phyloP scores from a whole-genome alignment of 2,329 filamentous ascomycete species.

The Pseudocercospora fuligena region DNA sequence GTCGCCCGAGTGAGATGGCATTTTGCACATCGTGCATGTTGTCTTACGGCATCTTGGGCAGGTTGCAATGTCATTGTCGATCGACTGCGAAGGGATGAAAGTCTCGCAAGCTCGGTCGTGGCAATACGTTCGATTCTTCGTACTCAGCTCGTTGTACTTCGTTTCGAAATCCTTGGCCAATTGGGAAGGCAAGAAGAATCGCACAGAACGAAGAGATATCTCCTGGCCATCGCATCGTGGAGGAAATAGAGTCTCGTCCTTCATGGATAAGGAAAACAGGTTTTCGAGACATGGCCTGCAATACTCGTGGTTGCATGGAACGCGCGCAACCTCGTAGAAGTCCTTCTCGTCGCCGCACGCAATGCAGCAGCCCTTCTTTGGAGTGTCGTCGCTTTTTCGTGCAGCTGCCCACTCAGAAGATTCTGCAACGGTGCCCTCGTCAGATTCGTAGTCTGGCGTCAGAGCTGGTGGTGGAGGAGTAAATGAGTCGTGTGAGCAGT shows the following conservation, averaged over 20 bases:
- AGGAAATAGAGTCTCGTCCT: conserved; percentile 60
- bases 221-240: conserved; percentile 57
- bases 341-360: conserved; percentile 39
- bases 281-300: conserved; percentile 55
- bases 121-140: conserved; percentile 59
- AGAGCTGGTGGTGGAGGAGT: background rate
- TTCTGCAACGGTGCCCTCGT: conserved; percentile 24
- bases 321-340: conserved; percentile 36
- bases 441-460: conserved; percentile 18
- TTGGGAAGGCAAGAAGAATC: conserved; percentile 43
- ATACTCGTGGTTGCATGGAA: conserved; percentile 53
- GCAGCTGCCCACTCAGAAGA: conserved; percentile 29
- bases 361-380: conserved; percentile 27
- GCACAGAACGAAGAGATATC: conserved; percentile 46
- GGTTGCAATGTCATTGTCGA: conserved; percentile 43
- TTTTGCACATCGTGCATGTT: conserved; percentile 62
- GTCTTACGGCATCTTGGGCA: conserved; percentile 50
- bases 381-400: conserved; percentile 18
- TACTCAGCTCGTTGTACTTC: conserved; percentile 57
- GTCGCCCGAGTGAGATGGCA: conserved; percentile 49
- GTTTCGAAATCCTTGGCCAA: conserved; percentile 46
- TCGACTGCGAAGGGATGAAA: conserved; percentile 50
- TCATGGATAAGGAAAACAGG: conserved; percentile 52
- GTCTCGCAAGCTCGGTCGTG: conserved; percentile 48
- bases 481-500: conserved; percentile 6